phyloP scores from a whole-genome alignment of 108 stramenopile genomes.

The Skeletonema menzelii region DNA sequence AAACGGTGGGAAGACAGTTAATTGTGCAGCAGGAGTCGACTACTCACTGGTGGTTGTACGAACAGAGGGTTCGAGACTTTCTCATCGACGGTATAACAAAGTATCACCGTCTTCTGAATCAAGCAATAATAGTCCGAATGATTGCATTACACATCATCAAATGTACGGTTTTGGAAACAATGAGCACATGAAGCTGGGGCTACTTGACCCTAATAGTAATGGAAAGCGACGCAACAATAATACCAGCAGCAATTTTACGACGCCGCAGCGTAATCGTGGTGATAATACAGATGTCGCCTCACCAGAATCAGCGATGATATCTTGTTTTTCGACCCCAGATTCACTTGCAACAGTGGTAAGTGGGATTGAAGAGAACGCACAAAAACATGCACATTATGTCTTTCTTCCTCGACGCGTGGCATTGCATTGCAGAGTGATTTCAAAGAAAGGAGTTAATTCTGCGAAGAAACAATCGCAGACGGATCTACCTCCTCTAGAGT shows the following conservation, averaged over 20 bases:
- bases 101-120: neutral
- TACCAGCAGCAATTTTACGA: neutral
- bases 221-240: neutral
- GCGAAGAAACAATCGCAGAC: conserved; percentile 10
- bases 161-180: conserved; percentile 86
- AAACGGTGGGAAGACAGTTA: conserved; percentile 80
- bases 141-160: conserved; percentile 68
- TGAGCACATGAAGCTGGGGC: conserved; percentile 72
- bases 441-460: conserved; percentile 18
- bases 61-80: conserved; percentile 57
- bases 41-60: conserved; percentile 77
- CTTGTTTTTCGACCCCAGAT: conserved; percentile 11
- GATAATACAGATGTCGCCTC: neutral
- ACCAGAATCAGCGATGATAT: neutral
- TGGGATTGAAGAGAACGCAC: neutral
- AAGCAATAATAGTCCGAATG: neutral
- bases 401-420: conserved; percentile 76
- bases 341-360: conserved; percentile 15
- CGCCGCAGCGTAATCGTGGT: conserved; percentile 12
- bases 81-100: conserved; percentile 15
- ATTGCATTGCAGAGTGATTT: conserved; percentile 63
- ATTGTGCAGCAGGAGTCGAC: conserved; percentile 79
- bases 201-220: conserved; percentile 47
- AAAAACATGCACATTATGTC: conserved; percentile 27
- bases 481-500: conserved; percentile 35